Conservation (phyloP, 139 green algal species). For the Dunaliella primolecta region DNA sequence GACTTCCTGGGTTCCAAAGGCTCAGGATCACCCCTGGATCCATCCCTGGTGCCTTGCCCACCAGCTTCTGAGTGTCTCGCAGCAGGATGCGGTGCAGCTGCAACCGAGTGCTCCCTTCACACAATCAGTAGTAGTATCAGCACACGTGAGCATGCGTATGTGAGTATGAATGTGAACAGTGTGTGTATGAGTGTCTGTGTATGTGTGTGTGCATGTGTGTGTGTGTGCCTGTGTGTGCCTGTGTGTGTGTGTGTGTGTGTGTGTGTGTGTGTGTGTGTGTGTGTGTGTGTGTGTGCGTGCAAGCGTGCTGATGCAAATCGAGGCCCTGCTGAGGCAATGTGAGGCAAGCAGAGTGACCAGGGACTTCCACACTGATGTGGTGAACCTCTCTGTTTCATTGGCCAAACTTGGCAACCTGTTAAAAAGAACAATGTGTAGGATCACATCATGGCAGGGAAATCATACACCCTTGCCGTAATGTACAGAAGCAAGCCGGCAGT, state of each 20-base stretch:
- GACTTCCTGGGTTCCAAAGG: conserved; percentile 57
- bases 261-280: not conserved
- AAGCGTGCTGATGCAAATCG: too few species aligned
- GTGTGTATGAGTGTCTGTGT: not conserved
- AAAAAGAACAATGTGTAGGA: too few species aligned
- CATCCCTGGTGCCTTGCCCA: conserved; percentile 25
- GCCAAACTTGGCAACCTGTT: too few species aligned
- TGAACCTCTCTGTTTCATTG: too few species aligned
- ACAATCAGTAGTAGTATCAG: not conserved
- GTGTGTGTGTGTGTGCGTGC: not conserved
- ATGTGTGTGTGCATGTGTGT: not conserved
- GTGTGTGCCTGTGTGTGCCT: not conserved
- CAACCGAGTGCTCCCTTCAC: conserved; percentile 8
- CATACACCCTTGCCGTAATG: too few species aligned
- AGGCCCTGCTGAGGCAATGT: too few species aligned
- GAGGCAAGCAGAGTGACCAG: too few species aligned
- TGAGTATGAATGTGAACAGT: not conserved
- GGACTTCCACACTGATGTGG: too few species aligned
- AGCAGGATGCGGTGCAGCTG: not conserved
- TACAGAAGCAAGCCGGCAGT: too few species aligned
- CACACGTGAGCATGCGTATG: not conserved
- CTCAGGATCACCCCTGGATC: conserved; percentile 52
- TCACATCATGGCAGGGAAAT: too few species aligned
- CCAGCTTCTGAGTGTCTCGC: conserved; percentile 15
- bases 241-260: not conserved